phyloP scores from a whole-genome alignment of 352 stramenopile species.

The Globisporangium yorkense region DNA sequence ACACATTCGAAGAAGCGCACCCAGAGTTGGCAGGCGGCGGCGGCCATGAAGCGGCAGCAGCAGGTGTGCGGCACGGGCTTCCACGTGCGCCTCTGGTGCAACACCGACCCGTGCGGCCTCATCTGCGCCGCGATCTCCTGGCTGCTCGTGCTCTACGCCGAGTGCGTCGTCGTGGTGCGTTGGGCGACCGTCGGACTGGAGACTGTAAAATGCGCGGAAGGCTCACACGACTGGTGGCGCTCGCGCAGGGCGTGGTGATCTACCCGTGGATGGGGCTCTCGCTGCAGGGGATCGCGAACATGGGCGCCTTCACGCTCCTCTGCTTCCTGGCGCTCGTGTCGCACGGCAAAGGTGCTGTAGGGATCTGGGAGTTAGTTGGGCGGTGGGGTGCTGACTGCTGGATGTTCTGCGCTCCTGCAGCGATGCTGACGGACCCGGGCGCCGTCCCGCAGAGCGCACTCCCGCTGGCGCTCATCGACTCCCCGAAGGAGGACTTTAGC shows the following conservation, averaged over 20 bases:
- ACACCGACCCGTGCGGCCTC: slow-evolving; percentile 87
- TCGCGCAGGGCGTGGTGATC: slow-evolving; percentile 71
- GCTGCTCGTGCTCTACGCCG: slow-evolving; percentile 88
- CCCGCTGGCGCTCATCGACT: slow-evolving; percentile 71
- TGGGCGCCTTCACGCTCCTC: slow-evolving; percentile 52
- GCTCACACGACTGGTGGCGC: neutral
- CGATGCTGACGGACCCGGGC: slow-evolving; percentile 98
- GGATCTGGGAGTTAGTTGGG: neutral
- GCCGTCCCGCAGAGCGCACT: slow-evolving; percentile 93
- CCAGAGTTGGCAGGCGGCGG: too few species aligned
- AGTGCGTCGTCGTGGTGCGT: slow-evolving; percentile 86
- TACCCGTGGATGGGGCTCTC: slow-evolving; percentile 89
- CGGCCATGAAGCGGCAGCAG: slow-evolving; percentile 18
- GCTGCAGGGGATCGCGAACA: slow-evolving; percentile 60
- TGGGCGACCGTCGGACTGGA: neutral
- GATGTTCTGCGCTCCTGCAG: slow-evolving; percentile 18
- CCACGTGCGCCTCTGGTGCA: slow-evolving; percentile 85
- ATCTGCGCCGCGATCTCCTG: slow-evolving; percentile 89
- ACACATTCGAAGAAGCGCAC: too few species aligned
- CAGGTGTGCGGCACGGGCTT: slow-evolving; percentile 72
- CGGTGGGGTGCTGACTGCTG: neutral
- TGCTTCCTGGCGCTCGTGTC: slow-evolving; percentile 88
- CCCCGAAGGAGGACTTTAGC: slow-evolving; percentile 68
- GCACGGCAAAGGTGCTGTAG: slow-evolving; percentile 88
- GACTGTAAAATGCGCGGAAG: neutral